These are phyloP conservation scores for Globisporangium nagaii DNA, from an alignment of 352 stramenopile genomes.

Conservation along the genomic window DNA sequence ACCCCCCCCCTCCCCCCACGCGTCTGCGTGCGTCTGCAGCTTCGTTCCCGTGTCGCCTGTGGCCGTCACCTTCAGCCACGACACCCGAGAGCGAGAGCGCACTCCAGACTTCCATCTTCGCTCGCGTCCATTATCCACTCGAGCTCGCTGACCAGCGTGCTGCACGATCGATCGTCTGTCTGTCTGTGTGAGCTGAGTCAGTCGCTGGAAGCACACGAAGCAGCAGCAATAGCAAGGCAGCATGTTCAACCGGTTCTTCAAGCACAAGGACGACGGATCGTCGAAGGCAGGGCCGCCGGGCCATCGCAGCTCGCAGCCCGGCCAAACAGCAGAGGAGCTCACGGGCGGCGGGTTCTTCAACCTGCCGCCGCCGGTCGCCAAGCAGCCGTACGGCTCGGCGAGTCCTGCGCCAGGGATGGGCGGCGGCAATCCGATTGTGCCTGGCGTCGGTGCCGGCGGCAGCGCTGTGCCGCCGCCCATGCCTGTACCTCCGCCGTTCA, in stretches of 20 bases:
- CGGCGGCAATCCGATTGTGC: not conserved
- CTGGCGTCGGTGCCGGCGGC: not conserved
- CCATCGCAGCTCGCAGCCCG: slow-evolving; percentile 33
- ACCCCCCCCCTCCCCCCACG: too few relatives aligned
- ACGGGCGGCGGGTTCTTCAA: slow-evolving; percentile 82
- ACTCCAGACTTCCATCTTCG: too few relatives aligned
- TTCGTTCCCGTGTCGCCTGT: too few relatives aligned
- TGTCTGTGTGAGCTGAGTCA: not conserved
- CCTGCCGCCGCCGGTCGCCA: slow-evolving; percentile 56
- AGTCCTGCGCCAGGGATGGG: slow-evolving; percentile 4
- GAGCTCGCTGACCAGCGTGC: too few relatives aligned
- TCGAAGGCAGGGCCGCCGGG: slow-evolving; percentile 35
- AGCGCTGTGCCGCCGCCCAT: slow-evolving; percentile 11
- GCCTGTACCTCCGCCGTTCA: slow-evolving; percentile 4
- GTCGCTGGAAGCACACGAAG: too few relatives aligned
- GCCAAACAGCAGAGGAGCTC: slow-evolving; percentile 20
- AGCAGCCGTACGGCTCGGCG: slow-evolving; percentile 30
- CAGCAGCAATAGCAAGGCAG: too few relatives aligned
- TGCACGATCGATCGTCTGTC: too few relatives aligned
- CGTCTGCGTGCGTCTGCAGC: too few relatives aligned
- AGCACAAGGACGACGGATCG: slow-evolving; percentile 81
- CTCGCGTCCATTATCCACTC: too few relatives aligned
- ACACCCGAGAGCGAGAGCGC: too few relatives aligned
- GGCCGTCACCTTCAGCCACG: too few relatives aligned
- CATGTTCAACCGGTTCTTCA: slow-evolving; percentile 82